A percentile compares a stretch with the other conserved stretches of the same genome.
Evolutionary conservation across 495 filamentous ascomycete genomes (phyloP).

Genomic region (Penicillium desertorum): DNA sequence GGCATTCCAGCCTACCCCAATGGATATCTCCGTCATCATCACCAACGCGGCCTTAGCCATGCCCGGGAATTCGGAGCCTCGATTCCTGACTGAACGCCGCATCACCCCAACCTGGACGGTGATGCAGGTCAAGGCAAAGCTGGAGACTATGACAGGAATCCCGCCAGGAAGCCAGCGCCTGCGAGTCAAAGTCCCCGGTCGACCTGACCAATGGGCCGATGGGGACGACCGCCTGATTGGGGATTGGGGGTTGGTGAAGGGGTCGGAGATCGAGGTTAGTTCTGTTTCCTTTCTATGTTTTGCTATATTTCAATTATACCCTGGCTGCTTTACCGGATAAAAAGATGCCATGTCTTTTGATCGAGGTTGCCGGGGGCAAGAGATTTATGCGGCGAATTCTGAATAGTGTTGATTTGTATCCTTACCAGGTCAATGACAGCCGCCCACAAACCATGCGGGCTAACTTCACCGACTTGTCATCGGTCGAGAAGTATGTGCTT

Average conservation of each 20-base stretch:
- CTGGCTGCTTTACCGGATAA: not conserved
- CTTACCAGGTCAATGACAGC: slow-evolving; percentile 71
- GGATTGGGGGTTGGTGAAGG: slow-evolving; percentile 42
- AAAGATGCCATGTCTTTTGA: not conserved
- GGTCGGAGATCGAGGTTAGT: slow-evolving; percentile 46
- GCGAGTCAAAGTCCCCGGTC: slow-evolving; percentile 40
- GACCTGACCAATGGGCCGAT: slow-evolving; percentile 41
- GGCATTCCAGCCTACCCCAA: slow-evolving; percentile 57
- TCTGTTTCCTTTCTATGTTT: slow-evolving; percentile 12
- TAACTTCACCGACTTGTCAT: slow-evolving; percentile 75
- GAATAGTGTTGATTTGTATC: not conserved
- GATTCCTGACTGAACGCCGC: slow-evolving; percentile 77
- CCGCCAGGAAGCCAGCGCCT: slow-evolving; percentile 78
- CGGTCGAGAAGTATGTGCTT: slow-evolving; percentile 83
- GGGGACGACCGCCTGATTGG: slow-evolving; percentile 37
- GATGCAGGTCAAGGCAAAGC: slow-evolving; percentile 77
- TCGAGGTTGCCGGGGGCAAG: not conserved
- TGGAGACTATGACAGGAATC: slow-evolving; percentile 92
- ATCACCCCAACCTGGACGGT: slow-evolving; percentile 93
- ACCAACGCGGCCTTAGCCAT: slow-evolving; percentile 67
- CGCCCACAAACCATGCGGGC: slow-evolving; percentile 67
- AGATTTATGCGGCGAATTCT: not conserved
- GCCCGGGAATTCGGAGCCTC: slow-evolving; percentile 70
- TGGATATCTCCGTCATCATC: slow-evolving; percentile 83
- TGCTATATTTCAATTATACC: not conserved